Percentiles rank a stretch among this genome's conserved stretches.
These are phyloP conservation scores for Chaetomium tenue DNA, from an alignment of 495 filamentous ascomycete genomes.

Conservation along the genomic window DNA sequence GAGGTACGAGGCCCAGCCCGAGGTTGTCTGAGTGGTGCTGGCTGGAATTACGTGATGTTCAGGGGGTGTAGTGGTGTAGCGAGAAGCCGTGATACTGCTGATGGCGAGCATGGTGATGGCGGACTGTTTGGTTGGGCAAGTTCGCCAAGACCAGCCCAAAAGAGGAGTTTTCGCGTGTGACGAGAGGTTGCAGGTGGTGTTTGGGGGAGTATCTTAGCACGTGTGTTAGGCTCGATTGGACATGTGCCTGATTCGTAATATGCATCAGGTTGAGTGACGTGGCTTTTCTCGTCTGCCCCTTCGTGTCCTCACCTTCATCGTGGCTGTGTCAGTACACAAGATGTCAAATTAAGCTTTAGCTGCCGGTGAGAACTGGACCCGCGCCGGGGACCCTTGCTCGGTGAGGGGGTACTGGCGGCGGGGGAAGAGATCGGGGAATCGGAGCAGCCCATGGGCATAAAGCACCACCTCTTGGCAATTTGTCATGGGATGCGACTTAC, in stretches of 20 bases:
- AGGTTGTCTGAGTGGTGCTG: not conserved
- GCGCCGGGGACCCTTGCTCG: not conserved
- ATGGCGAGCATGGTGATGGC: slow-evolving; percentile 1
- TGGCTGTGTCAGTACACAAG: not conserved
- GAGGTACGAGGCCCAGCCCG: slow-evolving; percentile 24
- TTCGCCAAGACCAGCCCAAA: too few relatives aligned
- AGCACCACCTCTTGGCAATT: too few relatives aligned
- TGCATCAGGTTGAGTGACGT: too few relatives aligned
- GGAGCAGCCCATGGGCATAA: too few relatives aligned
- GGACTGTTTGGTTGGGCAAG: not conserved
- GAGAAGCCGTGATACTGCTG: not conserved
- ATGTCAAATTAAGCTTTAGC: not conserved
- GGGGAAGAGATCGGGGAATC: too few relatives aligned
- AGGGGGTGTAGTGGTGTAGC: not conserved
- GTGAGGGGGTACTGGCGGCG: not conserved
- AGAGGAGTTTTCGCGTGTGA: not conserved
- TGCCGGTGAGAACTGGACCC: not conserved
- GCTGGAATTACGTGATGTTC: slow-evolving; percentile 18
- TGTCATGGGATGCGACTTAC: too few relatives aligned
- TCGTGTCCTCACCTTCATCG: too few relatives aligned
- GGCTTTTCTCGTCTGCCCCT: too few relatives aligned
- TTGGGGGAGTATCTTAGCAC: too few relatives aligned
- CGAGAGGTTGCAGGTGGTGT: too few relatives aligned
- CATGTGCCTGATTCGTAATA: too few relatives aligned
- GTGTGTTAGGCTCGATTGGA: too few relatives aligned